Evolutionary conservation across 495 filamentous ascomycete genomes (phyloP), one percentile per base, ranked within the genome.

Genomic region (Hypomontagnella monticulosa): DNA sequence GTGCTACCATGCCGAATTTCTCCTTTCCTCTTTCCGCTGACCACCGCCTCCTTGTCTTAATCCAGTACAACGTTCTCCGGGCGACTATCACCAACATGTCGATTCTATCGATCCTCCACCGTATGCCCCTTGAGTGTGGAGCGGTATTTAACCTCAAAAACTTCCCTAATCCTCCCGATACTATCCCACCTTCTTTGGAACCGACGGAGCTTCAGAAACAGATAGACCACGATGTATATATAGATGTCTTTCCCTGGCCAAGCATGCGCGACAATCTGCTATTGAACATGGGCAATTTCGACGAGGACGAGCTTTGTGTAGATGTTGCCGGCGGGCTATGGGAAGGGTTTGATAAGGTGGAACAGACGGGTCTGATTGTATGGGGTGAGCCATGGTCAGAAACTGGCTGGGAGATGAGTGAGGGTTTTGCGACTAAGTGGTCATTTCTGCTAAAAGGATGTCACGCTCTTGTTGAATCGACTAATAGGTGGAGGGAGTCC

Each of bases 381-480:
- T 84, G 83, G 83, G 81, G 82, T 7, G 79, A 84, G 34, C 80
- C 83, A 0, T 79, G 79, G 74, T 74, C 78, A 61, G 73, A 76
- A 33, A 61, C 63, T 2, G 80, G 75, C 30, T 86, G 83, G 82
- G 82, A 85, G 64, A 64, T 85, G 12, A 81, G 76, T 0, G 80
- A 83, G 63, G 63, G 70, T 0, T 86, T 86, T 64, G 46, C 80
- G 20, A 75, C 73, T 54, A 83, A 83, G 23, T 85, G 81, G 80
- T 72, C 78, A 1, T 85, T 80, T 73, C 63, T 85, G 15, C 63
- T 86, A 7, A 68, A 77, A n/a, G 83, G 81, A 15, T 85, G 82
- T 73, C 70, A 73, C 4, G 75, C 78, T 42, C 54, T 85, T 54
- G 68, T 85, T 57, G 71, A 75, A 43, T 69, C 78, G 2, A 85